Base-by-base conservation (phyloP, 371 early-diverging fungal species). In the Actinomortierella wolfii region DNA sequence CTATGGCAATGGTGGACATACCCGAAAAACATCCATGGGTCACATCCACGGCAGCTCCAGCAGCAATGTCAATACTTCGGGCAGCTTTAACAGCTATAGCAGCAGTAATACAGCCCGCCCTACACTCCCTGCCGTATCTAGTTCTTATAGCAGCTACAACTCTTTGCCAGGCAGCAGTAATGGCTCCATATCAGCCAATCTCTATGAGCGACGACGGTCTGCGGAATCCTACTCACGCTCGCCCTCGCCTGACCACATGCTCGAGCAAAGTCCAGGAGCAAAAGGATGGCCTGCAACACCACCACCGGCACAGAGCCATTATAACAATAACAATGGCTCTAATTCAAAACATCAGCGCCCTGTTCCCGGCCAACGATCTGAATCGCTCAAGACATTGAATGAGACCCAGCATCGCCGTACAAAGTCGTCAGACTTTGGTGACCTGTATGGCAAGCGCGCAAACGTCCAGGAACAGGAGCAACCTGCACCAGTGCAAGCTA, bases 391-490 rank as follows among this genome's bases (percentile, higher is more conserved):
- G 29, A 51, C 47, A 15, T 39, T 29, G 2, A 53, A 45, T n/a
- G 61, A 61, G 28, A 11, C 65, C 18, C 54, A 23, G 6, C 71
- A 71, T 44, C 56, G 71, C 25, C 48, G 71, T 20, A 71, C 71
- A 41, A 71, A 61, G 46, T 71, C 71, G 15, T 61, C 61, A 0
- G 71, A 71, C 50, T 71, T 67, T 52, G 66, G 66, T 14, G 71
- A 70, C 3, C 57, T 61, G 58, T 61, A 59, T 20, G 51, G 54
- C 6, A 64, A 69, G 42, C 71, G 71, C 1, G 46, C 59, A 23
- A 45, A 57, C 13, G 54, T 57, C 0, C 65, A 61, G 40, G 71
- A 70, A 20, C 47, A 57, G 1, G 54, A 53, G 1, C 60, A 70
- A 11, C 54, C 56, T 15, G 61, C 56, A 18, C 44, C 60, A 3